Evolutionary conservation across 192 early-diverging fungal genomes (phyloP).

Genomic region (Thoreauomyces humboldtii): DNA sequence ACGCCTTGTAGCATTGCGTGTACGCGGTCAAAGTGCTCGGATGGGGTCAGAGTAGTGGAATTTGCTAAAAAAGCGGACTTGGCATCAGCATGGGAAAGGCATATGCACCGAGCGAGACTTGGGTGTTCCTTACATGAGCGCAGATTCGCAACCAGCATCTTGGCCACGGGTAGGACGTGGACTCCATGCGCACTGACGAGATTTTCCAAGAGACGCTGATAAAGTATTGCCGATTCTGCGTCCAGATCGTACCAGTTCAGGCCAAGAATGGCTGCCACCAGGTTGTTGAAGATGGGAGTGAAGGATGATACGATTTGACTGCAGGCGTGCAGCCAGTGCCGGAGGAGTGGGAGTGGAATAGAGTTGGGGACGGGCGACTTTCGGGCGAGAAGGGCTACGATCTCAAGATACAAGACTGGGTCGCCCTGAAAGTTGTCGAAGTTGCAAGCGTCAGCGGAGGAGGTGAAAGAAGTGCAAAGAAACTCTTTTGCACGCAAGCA

Average conservation of each 20-base stretch:
- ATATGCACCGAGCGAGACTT: no score
- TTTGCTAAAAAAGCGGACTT: no score
- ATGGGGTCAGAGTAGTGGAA: not conserved
- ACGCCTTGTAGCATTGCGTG: constrained; percentile 63
- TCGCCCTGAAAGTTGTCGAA: not conserved
- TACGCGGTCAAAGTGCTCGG: constrained; percentile 50
- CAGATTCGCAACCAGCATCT: constrained; percentile 56
- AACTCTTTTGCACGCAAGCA: not conserved
- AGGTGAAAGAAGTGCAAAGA: not conserved
- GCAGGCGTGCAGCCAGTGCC: constrained; percentile 23
- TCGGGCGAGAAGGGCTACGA: not conserved
- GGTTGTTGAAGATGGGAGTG: constrained; percentile 5
- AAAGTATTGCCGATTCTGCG: constrained; percentile 50
- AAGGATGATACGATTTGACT: constrained; percentile 33
- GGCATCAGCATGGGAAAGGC: no score
- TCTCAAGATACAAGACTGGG: constrained; percentile 8
- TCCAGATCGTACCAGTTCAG: constrained; percentile 59
- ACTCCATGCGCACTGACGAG: constrained; percentile 73
- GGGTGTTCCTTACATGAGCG: no score
- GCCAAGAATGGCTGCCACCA: constrained; percentile 62
- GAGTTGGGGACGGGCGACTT: not conserved
- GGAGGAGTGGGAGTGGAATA: not conserved
- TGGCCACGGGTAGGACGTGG: constrained; percentile 59
- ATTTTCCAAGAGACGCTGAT: constrained; percentile 64
- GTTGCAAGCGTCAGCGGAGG: no score